These are phyloP conservation scores for Ochromonas danica DNA, from an alignment of 108 stramenopile genomes.

Conservation along the genomic window DNA sequence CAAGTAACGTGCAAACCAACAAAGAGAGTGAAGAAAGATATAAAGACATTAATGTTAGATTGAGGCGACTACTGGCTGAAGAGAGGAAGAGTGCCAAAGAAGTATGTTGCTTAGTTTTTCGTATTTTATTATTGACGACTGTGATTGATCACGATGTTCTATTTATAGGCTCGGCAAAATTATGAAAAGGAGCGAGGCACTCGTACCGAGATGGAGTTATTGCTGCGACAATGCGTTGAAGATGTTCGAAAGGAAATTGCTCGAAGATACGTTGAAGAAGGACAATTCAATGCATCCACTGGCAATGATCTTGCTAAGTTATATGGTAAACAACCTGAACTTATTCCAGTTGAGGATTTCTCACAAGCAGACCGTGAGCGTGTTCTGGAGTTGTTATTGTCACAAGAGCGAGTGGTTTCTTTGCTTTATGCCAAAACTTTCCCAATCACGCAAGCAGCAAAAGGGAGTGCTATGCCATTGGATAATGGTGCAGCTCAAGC, in stretches of 20 bases:
- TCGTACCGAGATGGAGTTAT: conserved; percentile 56
- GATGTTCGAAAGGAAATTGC: conserved; percentile 53
- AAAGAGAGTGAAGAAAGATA: conserved; percentile 39
- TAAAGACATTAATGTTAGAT: conserved; percentile 58
- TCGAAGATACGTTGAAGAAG: conserved; percentile 1
- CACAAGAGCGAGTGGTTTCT: conserved; percentile 55
- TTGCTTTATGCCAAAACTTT: conserved; percentile 52
- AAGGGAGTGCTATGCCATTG: background rate
- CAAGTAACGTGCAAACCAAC: too few species aligned
- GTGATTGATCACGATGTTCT: too few species aligned
- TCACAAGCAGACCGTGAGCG: background rate
- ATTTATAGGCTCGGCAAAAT: conserved; percentile 45
- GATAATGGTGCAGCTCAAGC: too few species aligned
- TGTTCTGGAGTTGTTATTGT: conserved; percentile 53
- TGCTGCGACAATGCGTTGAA: conserved; percentile 53
- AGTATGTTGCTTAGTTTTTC: too few species aligned
- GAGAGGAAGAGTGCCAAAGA: too few species aligned
- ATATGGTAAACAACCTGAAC: background rate
- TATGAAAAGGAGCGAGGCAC: conserved; percentile 48
- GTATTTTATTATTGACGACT: background rate
- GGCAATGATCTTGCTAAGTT: background rate
- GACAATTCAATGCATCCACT: background rate
- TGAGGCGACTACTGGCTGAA: conserved; percentile 56
- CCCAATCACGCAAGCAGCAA: conserved; percentile 24
- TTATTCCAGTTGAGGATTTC: conserved; percentile 19